phyloP scores from a whole-genome alignment of 768 basidiomycete species.

The Trametes sanguinea region DNA sequence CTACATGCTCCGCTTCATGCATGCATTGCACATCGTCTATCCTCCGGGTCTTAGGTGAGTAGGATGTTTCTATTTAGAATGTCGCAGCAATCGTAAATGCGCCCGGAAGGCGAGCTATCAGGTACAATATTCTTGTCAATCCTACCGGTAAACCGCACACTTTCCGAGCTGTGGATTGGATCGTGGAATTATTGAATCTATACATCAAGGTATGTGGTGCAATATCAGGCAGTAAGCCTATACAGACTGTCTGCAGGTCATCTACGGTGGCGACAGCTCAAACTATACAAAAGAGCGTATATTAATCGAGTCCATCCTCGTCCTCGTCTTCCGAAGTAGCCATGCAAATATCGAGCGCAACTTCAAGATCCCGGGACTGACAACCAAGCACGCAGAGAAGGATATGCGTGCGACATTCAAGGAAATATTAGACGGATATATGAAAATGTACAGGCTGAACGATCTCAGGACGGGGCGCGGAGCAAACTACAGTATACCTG shows the following conservation, averaged over 20 bases:
- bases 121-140: conserved; percentile 35
- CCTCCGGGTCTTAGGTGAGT: conserved; percentile 20
- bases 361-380: background rate
- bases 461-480: background rate
- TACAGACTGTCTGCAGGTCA: conserved; percentile 24
- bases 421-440: background rate
- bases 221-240: background rate
- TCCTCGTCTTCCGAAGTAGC: conserved; percentile 37
- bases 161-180: conserved; percentile 43
- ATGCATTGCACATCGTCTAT: conserved; percentile 27
- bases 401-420: conserved; percentile 9
- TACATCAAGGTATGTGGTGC: conserved; percentile 40
- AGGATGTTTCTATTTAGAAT: background rate
- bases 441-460: background rate
- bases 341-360: conserved; percentile 7
- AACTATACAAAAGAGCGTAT: conserved; percentile 38
- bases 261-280: conserved; percentile 38
- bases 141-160: conserved; percentile 35
- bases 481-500: background rate
- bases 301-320: conserved; percentile 37
- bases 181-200: conserved; percentile 44
- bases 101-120: conserved; percentile 21
- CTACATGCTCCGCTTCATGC: conserved; percentile 29
- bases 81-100: background rate
- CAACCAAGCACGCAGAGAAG: background rate